phyloP scores from a whole-genome alignment of 2,329 filamentous ascomycete genomes.

The Talaromyces sp. region DNA sequence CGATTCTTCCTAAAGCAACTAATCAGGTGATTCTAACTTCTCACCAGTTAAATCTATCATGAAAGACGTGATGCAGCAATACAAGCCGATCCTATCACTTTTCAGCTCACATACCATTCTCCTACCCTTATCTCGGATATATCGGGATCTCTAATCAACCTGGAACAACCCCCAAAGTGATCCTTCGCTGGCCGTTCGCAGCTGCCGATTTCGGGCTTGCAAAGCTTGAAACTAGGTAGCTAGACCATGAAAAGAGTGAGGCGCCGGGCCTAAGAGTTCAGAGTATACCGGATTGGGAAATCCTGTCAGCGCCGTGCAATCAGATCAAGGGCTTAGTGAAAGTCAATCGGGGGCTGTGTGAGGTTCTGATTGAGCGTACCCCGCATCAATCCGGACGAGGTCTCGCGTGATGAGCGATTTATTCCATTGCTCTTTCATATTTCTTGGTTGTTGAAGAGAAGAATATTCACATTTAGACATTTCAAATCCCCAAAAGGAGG shows the following conservation, averaged over 20 bases:
- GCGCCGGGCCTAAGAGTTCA: not conserved
- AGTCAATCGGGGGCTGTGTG: conserved; percentile 8
- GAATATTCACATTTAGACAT: not conserved
- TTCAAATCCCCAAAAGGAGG: not conserved
- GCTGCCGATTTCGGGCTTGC: not conserved
- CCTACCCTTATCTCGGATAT: not conserved
- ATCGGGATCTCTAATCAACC: not conserved
- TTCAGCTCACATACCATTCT: not conserved
- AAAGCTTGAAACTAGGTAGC: not conserved
- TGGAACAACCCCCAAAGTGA: not conserved
- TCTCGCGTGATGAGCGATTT: conserved; percentile 7
- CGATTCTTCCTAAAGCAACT: not conserved
- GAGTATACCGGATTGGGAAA: conserved; percentile 1
- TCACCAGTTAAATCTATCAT: not conserved
- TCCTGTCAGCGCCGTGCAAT: not conserved
- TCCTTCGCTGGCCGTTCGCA: not conserved
- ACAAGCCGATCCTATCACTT: not conserved
- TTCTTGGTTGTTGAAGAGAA: not conserved
- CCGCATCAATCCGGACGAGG: not conserved
- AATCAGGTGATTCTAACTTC: not conserved
- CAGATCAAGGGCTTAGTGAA: not conserved
- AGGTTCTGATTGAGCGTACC: conserved; percentile 4
- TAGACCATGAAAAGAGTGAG: not conserved
- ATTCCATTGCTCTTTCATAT: not conserved
- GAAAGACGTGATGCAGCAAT: not conserved